phyloP scores from a whole-genome alignment of 2,329 filamentous ascomycete species.

The Coniochaeta hoffmannii region DNA sequence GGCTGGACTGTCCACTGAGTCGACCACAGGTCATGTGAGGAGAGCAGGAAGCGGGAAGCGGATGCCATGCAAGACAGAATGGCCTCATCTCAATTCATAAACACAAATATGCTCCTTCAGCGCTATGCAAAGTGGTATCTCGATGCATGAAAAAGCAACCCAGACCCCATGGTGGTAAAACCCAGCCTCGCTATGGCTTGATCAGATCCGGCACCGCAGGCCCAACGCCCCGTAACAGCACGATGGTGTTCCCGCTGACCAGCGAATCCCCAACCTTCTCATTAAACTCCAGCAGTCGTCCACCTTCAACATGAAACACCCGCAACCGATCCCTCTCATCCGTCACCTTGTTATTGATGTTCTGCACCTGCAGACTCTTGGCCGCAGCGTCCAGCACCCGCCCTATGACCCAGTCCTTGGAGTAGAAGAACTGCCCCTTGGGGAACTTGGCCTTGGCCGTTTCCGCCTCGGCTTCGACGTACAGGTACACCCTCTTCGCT shows the following conservation, averaged over 20 bases:
- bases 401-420: conserved; percentile 83
- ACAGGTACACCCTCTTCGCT: conserved; percentile 84
- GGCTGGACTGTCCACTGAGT: too few species aligned
- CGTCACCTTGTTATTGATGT: conserved; percentile 71
- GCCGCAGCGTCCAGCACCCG: conserved; percentile 73
- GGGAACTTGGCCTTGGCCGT: conserved; percentile 79
- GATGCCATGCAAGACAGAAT: too few species aligned
- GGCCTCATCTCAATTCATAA: background rate
- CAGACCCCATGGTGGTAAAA: background rate
- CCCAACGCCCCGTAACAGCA: conserved; percentile 78
- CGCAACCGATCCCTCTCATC: conserved; percentile 74
- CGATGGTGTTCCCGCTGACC: conserved; percentile 81
- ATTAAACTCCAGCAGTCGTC: conserved; percentile 75
- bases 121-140: conserved; percentile 4
- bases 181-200: conserved; percentile 29
- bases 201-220: conserved; percentile 64
- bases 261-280: conserved; percentile 74
- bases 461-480: conserved; percentile 83
- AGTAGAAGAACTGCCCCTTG: conserved; percentile 74
- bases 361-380: conserved; percentile 68
- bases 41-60: background rate
- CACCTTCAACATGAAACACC: conserved; percentile 90
- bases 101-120: conserved; percentile 3
- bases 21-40: too few species aligned
- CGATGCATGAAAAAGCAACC: conserved; percentile 5